A percentile compares a stretch with the other conserved stretches of the same genome.
These are phyloP conservation scores for Capsicum pubescens DNA, from an alignment of 257 asterid genomes.

Conservation along the genomic window DNA sequence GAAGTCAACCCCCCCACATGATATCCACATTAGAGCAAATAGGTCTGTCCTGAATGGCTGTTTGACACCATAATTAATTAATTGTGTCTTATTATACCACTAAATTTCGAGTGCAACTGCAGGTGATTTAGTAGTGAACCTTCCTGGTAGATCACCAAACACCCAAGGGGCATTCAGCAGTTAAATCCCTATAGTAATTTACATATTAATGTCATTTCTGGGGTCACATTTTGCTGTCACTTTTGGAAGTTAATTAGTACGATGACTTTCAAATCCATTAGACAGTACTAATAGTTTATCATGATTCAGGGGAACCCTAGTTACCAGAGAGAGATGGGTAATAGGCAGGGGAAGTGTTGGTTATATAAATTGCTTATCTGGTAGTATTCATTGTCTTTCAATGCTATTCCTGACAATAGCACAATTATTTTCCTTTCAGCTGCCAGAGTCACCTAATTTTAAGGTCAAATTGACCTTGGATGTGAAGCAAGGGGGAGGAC, in stretches of 20 bases:
- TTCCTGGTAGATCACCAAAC: not conserved
- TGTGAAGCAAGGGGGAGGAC: constrained; percentile 65
- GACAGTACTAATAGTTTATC: not conserved
- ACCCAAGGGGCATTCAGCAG: not conserved
- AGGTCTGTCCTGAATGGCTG: constrained; percentile 10
- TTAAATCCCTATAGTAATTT: not conserved
- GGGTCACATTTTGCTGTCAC: constrained; percentile 11
- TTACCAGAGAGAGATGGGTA: not conserved
- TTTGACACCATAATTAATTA: constrained; percentile 3
- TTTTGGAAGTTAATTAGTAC: not conserved
- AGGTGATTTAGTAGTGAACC: not conserved
- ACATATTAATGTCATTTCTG: not conserved
- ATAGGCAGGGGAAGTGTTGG: not conserved
- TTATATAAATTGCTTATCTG: not conserved
- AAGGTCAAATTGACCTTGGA: constrained; percentile 58
- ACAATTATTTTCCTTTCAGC: constrained; percentile 37
- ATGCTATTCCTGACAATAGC: not conserved
- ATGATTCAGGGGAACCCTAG: not conserved
- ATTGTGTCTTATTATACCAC: not conserved
- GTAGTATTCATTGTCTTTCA: not conserved
- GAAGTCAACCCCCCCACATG: not conserved
- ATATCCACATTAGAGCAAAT: constrained; percentile 2
- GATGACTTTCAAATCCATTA: not conserved
- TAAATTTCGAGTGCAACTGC: not conserved
- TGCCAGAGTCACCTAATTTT: constrained; percentile 68